phyloP scores from a whole-genome alignment of 352 stramenopile genomes.

The Phytophthora quininea region DNA sequence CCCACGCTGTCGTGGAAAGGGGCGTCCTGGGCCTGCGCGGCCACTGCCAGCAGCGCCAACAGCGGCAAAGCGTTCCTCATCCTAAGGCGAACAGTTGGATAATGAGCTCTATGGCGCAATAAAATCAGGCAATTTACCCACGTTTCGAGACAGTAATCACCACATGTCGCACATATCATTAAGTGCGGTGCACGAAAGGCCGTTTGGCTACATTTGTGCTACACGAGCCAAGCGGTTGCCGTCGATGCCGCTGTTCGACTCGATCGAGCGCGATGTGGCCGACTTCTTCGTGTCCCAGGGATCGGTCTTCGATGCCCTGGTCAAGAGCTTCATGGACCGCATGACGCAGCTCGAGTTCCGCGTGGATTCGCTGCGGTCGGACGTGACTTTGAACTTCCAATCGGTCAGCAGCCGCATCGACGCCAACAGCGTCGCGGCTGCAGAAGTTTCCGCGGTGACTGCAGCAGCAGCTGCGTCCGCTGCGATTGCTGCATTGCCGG shows the following conservation, averaged over 20 bases:
- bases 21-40: slow-evolving; percentile 13
- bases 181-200: not conserved
- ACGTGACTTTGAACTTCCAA: slow-evolving; percentile 39
- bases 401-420: slow-evolving; percentile 41
- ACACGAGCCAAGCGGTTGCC: not conserved
- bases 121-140: slow-evolving; percentile 18
- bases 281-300: slow-evolving; percentile 77
- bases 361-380: slow-evolving; percentile 40
- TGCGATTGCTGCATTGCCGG: slow-evolving; percentile 19
- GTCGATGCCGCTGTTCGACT: slow-evolving; percentile 70
- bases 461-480: slow-evolving; percentile 16
- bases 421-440: slow-evolving; percentile 8
- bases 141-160: slow-evolving; percentile 17
- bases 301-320: slow-evolving; percentile 65
- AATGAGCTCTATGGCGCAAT: slow-evolving; percentile 10
- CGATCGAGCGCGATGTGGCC: slow-evolving; percentile 62
- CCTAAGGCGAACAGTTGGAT: not conserved
- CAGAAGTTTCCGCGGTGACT: slow-evolving; percentile 21
- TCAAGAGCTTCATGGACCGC: slow-evolving; percentile 63
- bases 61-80: slow-evolving; percentile 12
- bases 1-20: slow-evolving; percentile 48
- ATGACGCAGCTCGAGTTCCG: slow-evolving; percentile 48
- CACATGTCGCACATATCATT: slow-evolving; percentile 4
- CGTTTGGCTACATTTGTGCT: not conserved
- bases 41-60: slow-evolving; percentile 9